Base-by-base conservation (phyloP, 2,329 filamentous ascomycete species). In the Aspergillus sp. region DNA sequence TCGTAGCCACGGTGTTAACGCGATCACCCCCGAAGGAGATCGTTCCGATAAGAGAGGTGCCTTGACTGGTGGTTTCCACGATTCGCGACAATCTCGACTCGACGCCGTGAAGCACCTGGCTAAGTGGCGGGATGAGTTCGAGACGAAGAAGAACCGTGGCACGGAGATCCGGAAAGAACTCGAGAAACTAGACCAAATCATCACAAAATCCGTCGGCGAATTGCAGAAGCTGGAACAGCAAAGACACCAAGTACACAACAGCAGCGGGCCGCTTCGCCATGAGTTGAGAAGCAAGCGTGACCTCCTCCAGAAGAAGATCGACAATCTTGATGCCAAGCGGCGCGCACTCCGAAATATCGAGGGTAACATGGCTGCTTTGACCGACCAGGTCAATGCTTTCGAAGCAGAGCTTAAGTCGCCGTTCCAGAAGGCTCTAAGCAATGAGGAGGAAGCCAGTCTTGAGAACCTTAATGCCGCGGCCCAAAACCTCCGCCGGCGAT, bases 1-100 rank as follows among this genome's bases (percentile, higher is more conserved):
- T 22, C 87, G 94, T 69, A 96, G 90, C 68, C 94, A 98, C 69
- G 90, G 90, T 18, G 88, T 98, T 24, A 92, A 92, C 68, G 93
- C 92, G 36, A 96, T 99, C 65, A 99, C 95, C 0, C 90, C 91
- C 3, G 93, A 98, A 58, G 95, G 95, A 75, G 94, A 98, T 75
- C 91, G 91, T 32, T 93, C 92, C 1, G 96, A 97, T 78, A 96
- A 96, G 79, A 90, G 94, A 67, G 95, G 95, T 77, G 94, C 93
- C 14, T 87, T 99, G 80, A 97, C 92, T 52, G 95, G 95, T 81
- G 95, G 95, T 68, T 99, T 90, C 72, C 90, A 96, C 63, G 95
- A 99, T 71, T 86, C 90, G 11, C 86, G 90, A 36, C 89, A 88
- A 66, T 98, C 94, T 1, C 89, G 94, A 22, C 82, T 98, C n/a